phyloP scores from a whole-genome alignment of 2,329 filamentous ascomycete species.

The Alternaria gansuensis region DNA sequence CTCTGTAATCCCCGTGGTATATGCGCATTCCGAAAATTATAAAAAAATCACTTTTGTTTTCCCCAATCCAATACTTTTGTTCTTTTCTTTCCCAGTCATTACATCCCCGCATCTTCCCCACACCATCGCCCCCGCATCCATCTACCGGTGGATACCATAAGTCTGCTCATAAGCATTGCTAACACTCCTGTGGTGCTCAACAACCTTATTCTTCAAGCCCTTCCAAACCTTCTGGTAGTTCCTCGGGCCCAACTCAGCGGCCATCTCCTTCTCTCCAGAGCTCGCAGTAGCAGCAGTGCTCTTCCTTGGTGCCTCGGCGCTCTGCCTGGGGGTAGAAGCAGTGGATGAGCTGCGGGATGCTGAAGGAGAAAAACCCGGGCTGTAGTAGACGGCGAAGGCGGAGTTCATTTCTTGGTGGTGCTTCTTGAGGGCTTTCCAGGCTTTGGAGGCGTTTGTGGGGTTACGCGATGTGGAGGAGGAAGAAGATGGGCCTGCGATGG shows the following conservation, averaged over 20 bases:
- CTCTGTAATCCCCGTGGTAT: slow-evolving; percentile 19
- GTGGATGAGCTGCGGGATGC: slow-evolving; percentile 23
- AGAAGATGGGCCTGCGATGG: slow-evolving; percentile 20
- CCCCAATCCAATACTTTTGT: background rate
- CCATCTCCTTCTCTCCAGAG: slow-evolving; percentile 13
- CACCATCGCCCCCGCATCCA: too few relatives aligned
- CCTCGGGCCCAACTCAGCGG: slow-evolving; percentile 18
- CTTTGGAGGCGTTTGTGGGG: slow-evolving; percentile 34
- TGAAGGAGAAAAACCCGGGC: slow-evolving; percentile 23
- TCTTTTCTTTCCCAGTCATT: background rate
- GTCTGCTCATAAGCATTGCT: slow-evolving; percentile 34
- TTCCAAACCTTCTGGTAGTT: slow-evolving; percentile 40
- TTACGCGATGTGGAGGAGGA: slow-evolving; percentile 21
- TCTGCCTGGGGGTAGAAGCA: slow-evolving; percentile 25
- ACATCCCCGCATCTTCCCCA: background rate
- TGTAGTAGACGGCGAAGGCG: slow-evolving; percentile 42
- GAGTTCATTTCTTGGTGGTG: slow-evolving; percentile 46
- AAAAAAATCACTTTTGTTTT: slow-evolving; percentile 17
- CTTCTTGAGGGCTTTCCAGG: slow-evolving; percentile 43
- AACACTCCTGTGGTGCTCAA: slow-evolving; percentile 44
- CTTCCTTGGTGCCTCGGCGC: slow-evolving; percentile 24
- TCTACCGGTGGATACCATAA: slow-evolving; percentile 18
- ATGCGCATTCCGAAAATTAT: background rate
- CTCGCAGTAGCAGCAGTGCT: background rate
- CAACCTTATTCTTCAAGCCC: slow-evolving; percentile 40